These are phyloP conservation scores for Teratosphaeriaceae sp. DNA, from an alignment of 2,329 filamentous ascomycete species.

Conservation along the genomic window DNA sequence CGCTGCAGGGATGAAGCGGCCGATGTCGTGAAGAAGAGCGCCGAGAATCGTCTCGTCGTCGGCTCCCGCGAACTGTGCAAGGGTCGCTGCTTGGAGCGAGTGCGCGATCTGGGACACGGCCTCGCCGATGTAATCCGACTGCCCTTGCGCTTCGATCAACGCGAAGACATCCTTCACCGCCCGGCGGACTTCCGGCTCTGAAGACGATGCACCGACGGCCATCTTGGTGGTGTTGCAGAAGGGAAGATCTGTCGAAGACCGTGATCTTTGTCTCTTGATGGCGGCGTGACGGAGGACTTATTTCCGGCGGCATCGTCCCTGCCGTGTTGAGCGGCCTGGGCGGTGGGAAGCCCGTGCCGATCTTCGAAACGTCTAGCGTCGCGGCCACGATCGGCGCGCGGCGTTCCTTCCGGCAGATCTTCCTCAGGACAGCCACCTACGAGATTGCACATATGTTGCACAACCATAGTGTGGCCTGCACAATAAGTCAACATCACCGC, in stretches of 20 bases:
- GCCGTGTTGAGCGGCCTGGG: background rate
- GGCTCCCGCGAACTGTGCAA: constrained; percentile 17
- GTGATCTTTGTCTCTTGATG: too few species aligned
- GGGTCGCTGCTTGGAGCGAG: constrained; percentile 27
- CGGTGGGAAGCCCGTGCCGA: constrained; percentile 1
- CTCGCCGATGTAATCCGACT: constrained; percentile 26
- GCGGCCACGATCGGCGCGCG: background rate
- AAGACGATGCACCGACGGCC: background rate
- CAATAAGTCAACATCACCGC: too few species aligned
- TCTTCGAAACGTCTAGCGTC: background rate
- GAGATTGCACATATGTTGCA: too few species aligned
- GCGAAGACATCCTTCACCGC: constrained; percentile 16
- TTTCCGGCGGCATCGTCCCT: background rate
- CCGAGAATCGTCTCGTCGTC: constrained; percentile 31
- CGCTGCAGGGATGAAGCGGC: constrained; percentile 35
- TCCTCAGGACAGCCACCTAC: too few species aligned
- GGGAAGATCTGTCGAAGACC: too few species aligned
- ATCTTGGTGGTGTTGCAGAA: background rate
- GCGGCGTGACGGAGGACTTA: background rate
- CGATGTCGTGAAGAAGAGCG: constrained; percentile 38
- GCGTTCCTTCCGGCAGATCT: background rate
- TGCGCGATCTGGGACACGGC: constrained; percentile 26
- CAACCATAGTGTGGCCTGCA: too few species aligned
- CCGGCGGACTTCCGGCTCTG: constrained; percentile 10
- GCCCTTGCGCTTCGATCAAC: constrained; percentile 21